phyloP scores from a whole-genome alignment of 805 yeast species.

The Jamesozyma hellenica region DNA sequence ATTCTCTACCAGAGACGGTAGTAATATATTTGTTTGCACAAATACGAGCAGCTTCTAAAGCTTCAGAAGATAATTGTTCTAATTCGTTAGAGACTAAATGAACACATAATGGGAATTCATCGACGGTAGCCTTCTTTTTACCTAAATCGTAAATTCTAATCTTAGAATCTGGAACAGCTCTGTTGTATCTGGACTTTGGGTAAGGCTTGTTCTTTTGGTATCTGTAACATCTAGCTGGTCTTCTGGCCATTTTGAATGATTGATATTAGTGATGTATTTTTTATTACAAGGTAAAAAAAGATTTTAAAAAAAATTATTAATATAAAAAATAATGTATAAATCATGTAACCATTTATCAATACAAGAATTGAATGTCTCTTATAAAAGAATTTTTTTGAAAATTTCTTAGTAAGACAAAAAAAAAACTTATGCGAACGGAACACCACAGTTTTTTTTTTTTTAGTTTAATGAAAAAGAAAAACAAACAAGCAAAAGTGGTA shows the following conservation, averaged over 20 bases:
- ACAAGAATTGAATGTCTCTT: too few relatives aligned
- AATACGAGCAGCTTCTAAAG: conserved; percentile 99
- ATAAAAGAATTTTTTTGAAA: too few relatives aligned
- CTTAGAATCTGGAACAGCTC: conserved; percentile 99
- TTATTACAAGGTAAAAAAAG: too few relatives aligned
- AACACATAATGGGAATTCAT: conserved; percentile 98
- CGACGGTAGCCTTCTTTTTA: conserved; percentile 99
- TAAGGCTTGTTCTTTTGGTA: conserved; percentile 99
- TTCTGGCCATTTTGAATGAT: conserved; percentile 88
- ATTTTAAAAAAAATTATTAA: too few relatives aligned
- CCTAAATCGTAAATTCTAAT: conserved; percentile 98
- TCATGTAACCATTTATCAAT: too few relatives aligned
- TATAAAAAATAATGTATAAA: too few relatives aligned
- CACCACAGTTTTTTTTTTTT: too few relatives aligned
- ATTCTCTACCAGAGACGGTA: conserved; percentile 94
- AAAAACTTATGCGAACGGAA: too few relatives aligned
- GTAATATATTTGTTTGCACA: conserved; percentile 99
- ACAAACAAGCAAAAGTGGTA: too few relatives aligned
- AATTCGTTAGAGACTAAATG: conserved; percentile 98
- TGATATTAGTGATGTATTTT: neutral
- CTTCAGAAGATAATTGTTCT: conserved; percentile 98
- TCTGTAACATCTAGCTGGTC: conserved; percentile 99
- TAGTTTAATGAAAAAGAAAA: too few relatives aligned
- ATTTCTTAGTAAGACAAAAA: too few relatives aligned
- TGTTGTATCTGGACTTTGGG: conserved; percentile 99